Evolutionary conservation across 352 stramenopile genomes (phyloP).

Genomic region (Phytopythium kandeliae): DNA sequence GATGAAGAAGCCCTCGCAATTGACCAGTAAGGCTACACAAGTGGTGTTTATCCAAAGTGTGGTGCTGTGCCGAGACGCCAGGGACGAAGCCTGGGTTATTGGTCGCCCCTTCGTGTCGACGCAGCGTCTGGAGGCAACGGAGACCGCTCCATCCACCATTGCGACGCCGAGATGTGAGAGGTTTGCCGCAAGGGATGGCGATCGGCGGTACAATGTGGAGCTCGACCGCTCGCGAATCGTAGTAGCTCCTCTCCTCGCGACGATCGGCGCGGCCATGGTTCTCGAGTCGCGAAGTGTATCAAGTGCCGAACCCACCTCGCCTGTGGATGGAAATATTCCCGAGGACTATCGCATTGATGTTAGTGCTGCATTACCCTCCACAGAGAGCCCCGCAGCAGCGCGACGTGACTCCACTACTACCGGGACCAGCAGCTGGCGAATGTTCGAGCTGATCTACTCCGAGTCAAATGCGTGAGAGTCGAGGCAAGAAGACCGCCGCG

Average conservation of each 20-base stretch:
- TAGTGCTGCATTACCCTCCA: not conserved
- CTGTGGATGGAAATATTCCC: not conserved
- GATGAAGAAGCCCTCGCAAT: not conserved
- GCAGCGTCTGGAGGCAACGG: not conserved
- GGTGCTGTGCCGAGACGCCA: constrained; percentile 12
- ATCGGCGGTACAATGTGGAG: not conserved
- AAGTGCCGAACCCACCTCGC: not conserved
- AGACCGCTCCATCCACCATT: not conserved
- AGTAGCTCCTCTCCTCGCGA: not conserved
- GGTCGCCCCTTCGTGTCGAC: constrained; percentile 6
- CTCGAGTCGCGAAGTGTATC: not conserved
- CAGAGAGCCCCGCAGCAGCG: not conserved
- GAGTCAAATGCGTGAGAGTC: not conserved
- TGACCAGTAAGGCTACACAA: not conserved
- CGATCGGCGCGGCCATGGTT: not conserved
- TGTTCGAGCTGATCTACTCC: not conserved
- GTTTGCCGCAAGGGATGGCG: not conserved
- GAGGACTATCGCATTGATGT: too few relatives aligned
- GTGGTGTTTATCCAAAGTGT: constrained; percentile 8
- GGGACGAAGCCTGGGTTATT: constrained; percentile 10
- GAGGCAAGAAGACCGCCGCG: too few relatives aligned
- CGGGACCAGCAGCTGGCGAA: not conserved
- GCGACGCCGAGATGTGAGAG: not conserved
- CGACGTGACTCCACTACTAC: too few relatives aligned
- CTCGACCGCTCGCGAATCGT: not conserved